phyloP scores from a whole-genome alignment of 2,329 filamentous ascomycete species.

The Cadophora luteo-olivacea region DNA sequence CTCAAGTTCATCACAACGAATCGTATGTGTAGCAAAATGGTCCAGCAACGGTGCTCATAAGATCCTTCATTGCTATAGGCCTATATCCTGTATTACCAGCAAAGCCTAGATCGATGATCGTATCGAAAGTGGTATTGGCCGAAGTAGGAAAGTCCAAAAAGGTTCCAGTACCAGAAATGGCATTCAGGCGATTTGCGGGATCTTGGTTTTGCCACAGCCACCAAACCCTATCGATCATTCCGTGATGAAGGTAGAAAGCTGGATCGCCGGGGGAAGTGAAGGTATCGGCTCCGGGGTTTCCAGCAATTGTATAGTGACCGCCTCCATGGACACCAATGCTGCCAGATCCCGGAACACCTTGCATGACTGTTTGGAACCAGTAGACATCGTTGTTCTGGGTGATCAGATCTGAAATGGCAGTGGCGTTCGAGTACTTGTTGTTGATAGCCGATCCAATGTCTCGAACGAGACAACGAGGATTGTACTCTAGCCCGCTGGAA shows the following conservation, averaged over 20 bases:
- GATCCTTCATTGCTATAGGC: conserved; percentile 18
- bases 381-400: conserved; percentile 45
- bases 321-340: conserved; percentile 47
- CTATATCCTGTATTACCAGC: conserved; percentile 9
- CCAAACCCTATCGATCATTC: conserved; percentile 53
- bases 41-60: conserved; percentile 25
- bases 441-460: conserved; percentile 44
- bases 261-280: conserved; percentile 53
- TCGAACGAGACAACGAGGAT: conserved; percentile 51
- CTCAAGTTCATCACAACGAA: background rate
- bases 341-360: conserved; percentile 45
- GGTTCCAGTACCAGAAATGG: conserved; percentile 48
- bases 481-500: conserved; percentile 44
- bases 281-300: conserved; percentile 53
- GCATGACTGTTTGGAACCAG: conserved; percentile 53
- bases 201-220: conserved; percentile 56
- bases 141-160: conserved; percentile 49
- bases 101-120: conserved; percentile 42
- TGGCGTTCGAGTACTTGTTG: conserved; percentile 13
- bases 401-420: conserved; percentile 43
- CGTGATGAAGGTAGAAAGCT: conserved; percentile 54
- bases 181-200: conserved; percentile 41
- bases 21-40: conserved; percentile 27
- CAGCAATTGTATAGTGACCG: conserved; percentile 51
- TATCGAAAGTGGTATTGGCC: conserved; percentile 49